Conservation (phyloP, 495 filamentous ascomycete genomes). For the Aspergillus saccharolyticus region DNA sequence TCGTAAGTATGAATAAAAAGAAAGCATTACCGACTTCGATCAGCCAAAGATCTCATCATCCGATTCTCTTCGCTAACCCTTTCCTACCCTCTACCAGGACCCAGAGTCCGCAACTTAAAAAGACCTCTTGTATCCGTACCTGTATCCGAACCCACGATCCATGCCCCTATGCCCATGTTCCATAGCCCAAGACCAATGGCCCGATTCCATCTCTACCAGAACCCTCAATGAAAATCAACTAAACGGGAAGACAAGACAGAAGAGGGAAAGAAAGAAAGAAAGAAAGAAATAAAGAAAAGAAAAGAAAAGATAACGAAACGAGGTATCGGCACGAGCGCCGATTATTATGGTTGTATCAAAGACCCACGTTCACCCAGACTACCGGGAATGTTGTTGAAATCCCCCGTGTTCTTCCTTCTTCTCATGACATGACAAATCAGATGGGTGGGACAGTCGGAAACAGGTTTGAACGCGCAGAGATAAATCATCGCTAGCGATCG, state of each 20-base stretch:
- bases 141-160: not conserved
- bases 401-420: not conserved
- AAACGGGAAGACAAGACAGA: too few species aligned
- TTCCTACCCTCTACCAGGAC: not conserved
- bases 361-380: not conserved
- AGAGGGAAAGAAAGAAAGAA: too few species aligned
- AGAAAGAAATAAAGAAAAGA: not conserved
- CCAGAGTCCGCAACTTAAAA: not conserved
- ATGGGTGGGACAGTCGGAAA: not conserved
- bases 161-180: not conserved
- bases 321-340: too few species aligned
- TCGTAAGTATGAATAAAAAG: too few species aligned
- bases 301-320: not conserved
- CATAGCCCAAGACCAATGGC: not conserved
- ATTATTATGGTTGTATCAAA: too few species aligned
- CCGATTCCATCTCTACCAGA: not conserved
- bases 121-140: not conserved
- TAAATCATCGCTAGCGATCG: not conserved
- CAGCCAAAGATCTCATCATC: too few species aligned
- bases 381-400: not conserved
- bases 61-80: too few species aligned
- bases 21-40: too few species aligned
- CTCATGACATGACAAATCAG: not conserved
- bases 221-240: too few species aligned
- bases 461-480: not conserved